These are phyloP conservation scores for Spergularia azorica DNA, from an alignment of 179 eudicot species.

Conservation along the genomic window DNA sequence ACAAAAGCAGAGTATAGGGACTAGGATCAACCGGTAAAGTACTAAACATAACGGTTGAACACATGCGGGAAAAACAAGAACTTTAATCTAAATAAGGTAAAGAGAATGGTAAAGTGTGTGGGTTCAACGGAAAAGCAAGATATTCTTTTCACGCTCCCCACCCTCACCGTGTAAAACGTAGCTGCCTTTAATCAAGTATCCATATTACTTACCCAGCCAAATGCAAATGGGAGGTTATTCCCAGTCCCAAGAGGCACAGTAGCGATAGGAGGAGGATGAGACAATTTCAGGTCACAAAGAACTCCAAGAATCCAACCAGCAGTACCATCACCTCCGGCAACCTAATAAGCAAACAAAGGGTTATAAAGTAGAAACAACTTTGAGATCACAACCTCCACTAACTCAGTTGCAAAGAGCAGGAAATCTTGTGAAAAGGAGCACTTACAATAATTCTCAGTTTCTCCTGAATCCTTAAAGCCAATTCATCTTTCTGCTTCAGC, in stretches of 20 bases:
- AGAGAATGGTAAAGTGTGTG: neutral
- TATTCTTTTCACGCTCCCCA: too few species aligned
- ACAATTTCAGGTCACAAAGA: constrained; percentile 71
- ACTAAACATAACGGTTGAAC: neutral
- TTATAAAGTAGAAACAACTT: constrained; percentile 1
- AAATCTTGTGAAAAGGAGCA: constrained; percentile 9
- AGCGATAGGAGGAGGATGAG: constrained; percentile 79
- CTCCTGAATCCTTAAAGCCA: constrained; percentile 64
- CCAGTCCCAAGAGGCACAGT: constrained; percentile 95
- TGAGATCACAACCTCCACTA: neutral
- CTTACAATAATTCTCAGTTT: constrained; percentile 80
- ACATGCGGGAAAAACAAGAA: neutral
- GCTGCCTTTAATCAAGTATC: constrained; percentile 1
- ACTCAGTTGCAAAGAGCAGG: neutral
- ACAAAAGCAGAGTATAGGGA: neutral
- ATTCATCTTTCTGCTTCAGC: constrained; percentile 63
- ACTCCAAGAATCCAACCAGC: constrained; percentile 99
- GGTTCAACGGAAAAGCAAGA: neutral
- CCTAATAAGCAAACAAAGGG: constrained; percentile 42
- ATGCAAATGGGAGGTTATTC: constrained; percentile 86
- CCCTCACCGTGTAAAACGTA: neutral
- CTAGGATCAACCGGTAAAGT: too few species aligned
- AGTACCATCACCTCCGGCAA: constrained; percentile 98
- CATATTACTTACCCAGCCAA: constrained; percentile 67
- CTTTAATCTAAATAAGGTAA: neutral